phyloP scores from a whole-genome alignment of 306 rosid species.

The Cucumis sativus region Cucumber_9930_V3 NC_026657.2:27288501-27289000 shows the following conservation, averaged over 20 bases:
- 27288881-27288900: background rate
- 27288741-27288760: background rate
- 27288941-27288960: too few species aligned
- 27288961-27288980: too few species aligned
- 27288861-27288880: background rate
- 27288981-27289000: too few species aligned
- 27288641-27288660: conserved; percentile 94
- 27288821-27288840: background rate
- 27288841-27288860: background rate
- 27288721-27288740: conserved; percentile 43
- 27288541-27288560: conserved; percentile 66
- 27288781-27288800: background rate
- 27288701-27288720: conserved; percentile 85
- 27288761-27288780: background rate
- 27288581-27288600: conserved; percentile 39
- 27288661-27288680: conserved; percentile 84
- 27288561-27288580: conserved; percentile 53
- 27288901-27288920: too few species aligned
- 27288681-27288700: conserved; percentile 91
- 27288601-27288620: conserved; percentile 53
- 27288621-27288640: conserved; percentile 59
- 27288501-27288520: conserved; percentile 54
- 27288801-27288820: background rate
- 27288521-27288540: conserved; percentile 69
- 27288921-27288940: too few species aligned